Conservation (phyloP, 1,284 basidiomycete species). For the Malassezia pachydermatis region DNA sequence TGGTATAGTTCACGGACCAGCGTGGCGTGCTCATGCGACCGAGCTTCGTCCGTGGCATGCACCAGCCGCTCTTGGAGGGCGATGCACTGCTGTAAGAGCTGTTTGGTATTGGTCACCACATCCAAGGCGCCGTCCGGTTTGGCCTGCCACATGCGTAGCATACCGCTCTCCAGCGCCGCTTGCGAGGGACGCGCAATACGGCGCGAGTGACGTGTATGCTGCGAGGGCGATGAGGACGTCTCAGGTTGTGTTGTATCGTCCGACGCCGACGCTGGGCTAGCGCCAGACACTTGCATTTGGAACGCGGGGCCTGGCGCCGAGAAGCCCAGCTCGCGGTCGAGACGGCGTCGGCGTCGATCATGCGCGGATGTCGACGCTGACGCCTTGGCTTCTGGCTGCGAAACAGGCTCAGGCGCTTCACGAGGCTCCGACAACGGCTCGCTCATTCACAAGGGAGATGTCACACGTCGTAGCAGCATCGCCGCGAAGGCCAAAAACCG, state of each 20-base stretch:
- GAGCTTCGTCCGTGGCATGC: slow-evolving; percentile 24
- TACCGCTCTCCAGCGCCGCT: slow-evolving; percentile 7
- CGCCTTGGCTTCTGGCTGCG: neutral
- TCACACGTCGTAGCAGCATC: too few species aligned
- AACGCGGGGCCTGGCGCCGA: slow-evolving; percentile 41
- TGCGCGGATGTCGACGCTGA: neutral
- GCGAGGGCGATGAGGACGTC: neutral
- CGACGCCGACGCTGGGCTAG: slow-evolving; percentile 9
- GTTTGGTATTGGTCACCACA: neutral
- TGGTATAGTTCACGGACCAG: slow-evolving; percentile 39
- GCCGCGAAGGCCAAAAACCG: too few species aligned
- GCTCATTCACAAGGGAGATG: too few species aligned
- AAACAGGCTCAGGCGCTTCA: neutral
- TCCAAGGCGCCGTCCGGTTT: neutral
- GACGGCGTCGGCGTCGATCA: slow-evolving; percentile 18
- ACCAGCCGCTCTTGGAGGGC: slow-evolving; percentile 20
- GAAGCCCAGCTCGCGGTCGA: slow-evolving; percentile 36
- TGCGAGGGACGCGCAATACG: slow-evolving; percentile 9
- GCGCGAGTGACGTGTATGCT: slow-evolving; percentile 6
- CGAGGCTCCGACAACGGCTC: too few species aligned
- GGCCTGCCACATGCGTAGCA: slow-evolving; percentile 11
- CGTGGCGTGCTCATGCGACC: slow-evolving; percentile 31
- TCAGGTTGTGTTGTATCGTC: slow-evolving; percentile 6
- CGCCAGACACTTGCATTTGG: slow-evolving; percentile 15
- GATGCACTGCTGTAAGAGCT: slow-evolving; percentile 12